Conservation (phyloP, 2,329 filamentous ascomycete species). For the Penicillium griseofulvum region DNA sequence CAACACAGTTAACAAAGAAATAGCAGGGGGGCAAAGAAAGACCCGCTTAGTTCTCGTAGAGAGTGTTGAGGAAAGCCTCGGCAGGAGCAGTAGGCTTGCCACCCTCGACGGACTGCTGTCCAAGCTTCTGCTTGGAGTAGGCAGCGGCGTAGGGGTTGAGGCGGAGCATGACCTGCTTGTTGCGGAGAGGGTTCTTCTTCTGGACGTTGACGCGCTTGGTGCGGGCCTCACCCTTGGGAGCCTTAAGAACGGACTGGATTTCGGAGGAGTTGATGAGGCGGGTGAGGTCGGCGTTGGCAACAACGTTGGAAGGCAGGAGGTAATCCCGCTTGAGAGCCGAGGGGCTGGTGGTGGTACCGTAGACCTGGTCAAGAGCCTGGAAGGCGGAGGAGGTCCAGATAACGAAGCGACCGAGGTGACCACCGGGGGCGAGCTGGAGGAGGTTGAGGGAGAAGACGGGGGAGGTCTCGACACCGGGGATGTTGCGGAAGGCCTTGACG, state of each 20-base stretch:
- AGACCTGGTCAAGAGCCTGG: constrained; percentile 93
- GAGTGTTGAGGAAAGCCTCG: constrained; percentile 53
- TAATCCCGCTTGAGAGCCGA: constrained; percentile 98
- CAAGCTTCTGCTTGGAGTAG: constrained; percentile 83
- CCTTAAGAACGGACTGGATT: constrained; percentile 92
- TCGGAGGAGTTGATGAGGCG: constrained; percentile 99
- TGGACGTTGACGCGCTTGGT: constrained; percentile 90
- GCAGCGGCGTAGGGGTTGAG: constrained; percentile 96
- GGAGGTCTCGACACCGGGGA: constrained; percentile 95
- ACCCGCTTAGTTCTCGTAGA: constrained; percentile 51
- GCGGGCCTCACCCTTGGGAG: constrained; percentile 81
- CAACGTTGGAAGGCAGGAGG: constrained; percentile 87
- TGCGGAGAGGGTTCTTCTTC: constrained; percentile 99
- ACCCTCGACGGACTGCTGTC: constrained; percentile 63
- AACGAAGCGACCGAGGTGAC: constrained; percentile 97
- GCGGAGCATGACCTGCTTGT: constrained; percentile 97
- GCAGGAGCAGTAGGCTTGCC: constrained; percentile 60
- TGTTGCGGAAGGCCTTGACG: constrained; percentile 94
- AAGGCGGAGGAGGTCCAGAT: constrained; percentile 98
- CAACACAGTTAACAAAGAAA: constrained; percentile 22
- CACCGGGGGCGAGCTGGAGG: constrained; percentile 97
- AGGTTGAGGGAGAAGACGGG: constrained; percentile 95
- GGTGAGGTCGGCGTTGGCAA: constrained; percentile 90
- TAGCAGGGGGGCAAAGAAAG: constrained; percentile 15
- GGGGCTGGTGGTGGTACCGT: constrained; percentile 86